Percentiles rank a stretch among this genome's conserved stretches.
Conservation (phyloP, 2,329 filamentous ascomycete genomes). For the Aspergillus sergii region DNA sequence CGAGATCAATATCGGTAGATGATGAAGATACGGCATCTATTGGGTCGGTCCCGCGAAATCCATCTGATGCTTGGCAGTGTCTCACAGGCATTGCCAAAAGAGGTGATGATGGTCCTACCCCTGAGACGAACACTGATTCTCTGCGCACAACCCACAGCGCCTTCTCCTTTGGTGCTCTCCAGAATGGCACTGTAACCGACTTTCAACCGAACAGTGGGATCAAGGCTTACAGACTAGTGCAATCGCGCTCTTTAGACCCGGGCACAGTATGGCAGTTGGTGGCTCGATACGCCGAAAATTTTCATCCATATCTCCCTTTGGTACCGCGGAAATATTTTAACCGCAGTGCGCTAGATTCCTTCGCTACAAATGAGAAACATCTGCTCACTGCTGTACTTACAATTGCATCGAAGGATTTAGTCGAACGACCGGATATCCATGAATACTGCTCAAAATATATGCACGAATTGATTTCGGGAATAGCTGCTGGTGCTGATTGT, state of each 20-base stretch:
- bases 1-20: slow-evolving; percentile 30
- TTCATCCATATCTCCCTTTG: slow-evolving; percentile 71
- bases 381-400: slow-evolving; percentile 71
- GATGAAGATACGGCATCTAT: slow-evolving; percentile 47
- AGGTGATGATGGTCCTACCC: slow-evolving; percentile 27
- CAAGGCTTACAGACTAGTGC: slow-evolving; percentile 46
- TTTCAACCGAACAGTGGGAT: slow-evolving; percentile 38
- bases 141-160: slow-evolving; percentile 25
- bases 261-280: slow-evolving; percentile 57
- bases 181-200: slow-evolving; percentile 29
- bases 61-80: slow-evolving; percentile 53
- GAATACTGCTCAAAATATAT: slow-evolving; percentile 70
- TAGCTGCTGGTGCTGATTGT: slow-evolving; percentile 67
- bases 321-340: slow-evolving; percentile 64
- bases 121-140: slow-evolving; percentile 26
- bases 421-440: slow-evolving; percentile 64
- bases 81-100: slow-evolving; percentile 49
- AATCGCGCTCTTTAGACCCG: slow-evolving; percentile 49
- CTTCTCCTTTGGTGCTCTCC: slow-evolving; percentile 29
- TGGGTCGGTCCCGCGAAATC: slow-evolving; percentile 48
- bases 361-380: slow-evolving; percentile 65
- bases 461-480: slow-evolving; percentile 67
- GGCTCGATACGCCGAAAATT: slow-evolving; percentile 64
- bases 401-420: slow-evolving; percentile 71
- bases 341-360: slow-evolving; percentile 54